Conservation (phyloP, 768 basidiomycete genomes). For the Boletus rubescentipes region DNA sequence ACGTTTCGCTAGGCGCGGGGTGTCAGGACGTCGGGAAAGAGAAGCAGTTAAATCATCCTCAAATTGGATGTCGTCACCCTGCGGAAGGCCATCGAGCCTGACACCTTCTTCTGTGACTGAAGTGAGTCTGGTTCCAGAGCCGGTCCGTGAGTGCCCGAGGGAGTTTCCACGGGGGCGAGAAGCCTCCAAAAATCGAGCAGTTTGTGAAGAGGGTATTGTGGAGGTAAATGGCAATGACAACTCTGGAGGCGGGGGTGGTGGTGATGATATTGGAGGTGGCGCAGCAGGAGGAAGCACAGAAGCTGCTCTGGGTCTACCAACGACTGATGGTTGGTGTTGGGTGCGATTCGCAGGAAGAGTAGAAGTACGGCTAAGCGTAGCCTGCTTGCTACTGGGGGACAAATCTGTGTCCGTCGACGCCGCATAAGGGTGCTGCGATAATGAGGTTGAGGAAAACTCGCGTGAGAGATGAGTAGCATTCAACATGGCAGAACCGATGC, state of each 20-base stretch:
- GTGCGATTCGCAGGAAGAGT: constrained; percentile 34
- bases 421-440: constrained; percentile 53
- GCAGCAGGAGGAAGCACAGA: constrained; percentile 64
- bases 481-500: constrained; percentile 47
- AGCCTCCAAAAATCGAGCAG: constrained; percentile 36
- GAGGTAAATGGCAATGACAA: constrained; percentile 23
- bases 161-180: constrained; percentile 48
- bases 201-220: constrained; percentile 32
- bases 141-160: constrained; percentile 52
- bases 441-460: constrained; percentile 26
- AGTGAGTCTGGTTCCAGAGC: constrained; percentile 56
- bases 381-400: constrained; percentile 23
- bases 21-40: constrained; percentile 38
- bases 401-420: constrained; percentile 38
- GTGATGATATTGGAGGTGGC: constrained; percentile 60
- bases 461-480: constrained; percentile 31
- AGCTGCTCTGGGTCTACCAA: constrained; percentile 49
- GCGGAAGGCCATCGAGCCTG: constrained; percentile 36
- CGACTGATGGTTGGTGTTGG: constrained; percentile 22
- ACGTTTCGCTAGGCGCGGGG: constrained; percentile 42
- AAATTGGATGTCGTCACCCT: constrained; percentile 25
- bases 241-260: constrained; percentile 58
- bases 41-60: constrained; percentile 33
- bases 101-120: constrained; percentile 62
- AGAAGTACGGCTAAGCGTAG: constrained; percentile 34